Conservation (phyloP, 2,329 filamentous ascomycete genomes). For the Botryotinia globosa region DNA sequence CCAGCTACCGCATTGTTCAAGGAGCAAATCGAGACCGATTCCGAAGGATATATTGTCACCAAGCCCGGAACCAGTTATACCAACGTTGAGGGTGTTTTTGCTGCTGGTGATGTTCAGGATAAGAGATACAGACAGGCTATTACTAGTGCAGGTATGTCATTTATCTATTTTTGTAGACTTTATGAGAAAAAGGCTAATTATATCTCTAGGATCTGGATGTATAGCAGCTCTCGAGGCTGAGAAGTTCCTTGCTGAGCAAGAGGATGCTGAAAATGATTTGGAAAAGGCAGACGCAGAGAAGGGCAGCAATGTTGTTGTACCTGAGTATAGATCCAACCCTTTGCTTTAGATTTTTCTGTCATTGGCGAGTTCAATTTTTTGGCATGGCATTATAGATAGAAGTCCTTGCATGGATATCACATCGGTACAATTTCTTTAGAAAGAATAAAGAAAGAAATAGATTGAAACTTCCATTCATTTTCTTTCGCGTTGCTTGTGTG, state of each 20-base stretch:
- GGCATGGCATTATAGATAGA: conserved; percentile 1
- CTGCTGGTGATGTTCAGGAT: conserved; percentile 96
- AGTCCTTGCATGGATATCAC: neutral
- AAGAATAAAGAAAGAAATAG: neutral
- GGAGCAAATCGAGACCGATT: conserved; percentile 82
- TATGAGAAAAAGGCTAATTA: conserved; percentile 27
- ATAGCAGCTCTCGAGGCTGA: conserved; percentile 95
- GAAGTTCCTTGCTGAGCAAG: conserved; percentile 76
- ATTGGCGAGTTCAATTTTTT: neutral
- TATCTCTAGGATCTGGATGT: conserved; percentile 73
- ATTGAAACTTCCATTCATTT: neutral
- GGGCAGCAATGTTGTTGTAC: conserved; percentile 52
- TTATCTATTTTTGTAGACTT: neutral
- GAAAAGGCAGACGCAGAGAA: conserved; percentile 43
- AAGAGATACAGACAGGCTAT: conserved; percentile 98
- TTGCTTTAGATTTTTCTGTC: conserved; percentile 47
- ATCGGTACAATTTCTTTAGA: neutral
- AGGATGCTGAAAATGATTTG: conserved; percentile 36
- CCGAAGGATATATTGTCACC: conserved; percentile 87
- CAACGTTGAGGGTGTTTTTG: conserved; percentile 88
- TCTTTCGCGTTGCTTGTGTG: neutral
- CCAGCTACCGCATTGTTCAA: conserved; percentile 89
- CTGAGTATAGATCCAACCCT: conserved; percentile 63
- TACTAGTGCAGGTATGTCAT: conserved; percentile 81
- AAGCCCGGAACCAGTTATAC: conserved; percentile 85